Base-by-base conservation (phyloP, 2,329 filamentous ascomycete genomes). In the Penicillium sp. region DNA sequence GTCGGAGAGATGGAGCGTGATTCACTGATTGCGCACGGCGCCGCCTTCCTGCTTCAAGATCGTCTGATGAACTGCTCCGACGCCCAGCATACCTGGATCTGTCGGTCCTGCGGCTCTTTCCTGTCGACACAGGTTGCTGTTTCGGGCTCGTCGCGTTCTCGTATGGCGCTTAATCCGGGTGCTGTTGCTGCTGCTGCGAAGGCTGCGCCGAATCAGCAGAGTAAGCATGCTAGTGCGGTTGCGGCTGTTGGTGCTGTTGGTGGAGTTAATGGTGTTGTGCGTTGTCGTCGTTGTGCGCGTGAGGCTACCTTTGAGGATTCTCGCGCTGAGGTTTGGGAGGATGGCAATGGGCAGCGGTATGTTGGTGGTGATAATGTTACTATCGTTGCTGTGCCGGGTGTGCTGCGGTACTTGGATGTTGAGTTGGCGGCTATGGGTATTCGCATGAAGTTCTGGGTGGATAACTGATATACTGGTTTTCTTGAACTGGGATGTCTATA, bases 1-100 rank as follows among this genome's bases (percentile, higher is more conserved):
- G 92, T 99, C 27, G 93, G 93, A 73, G 93, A 99, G 73, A 99
- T 99, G 93, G 93, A 99, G 75, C 87, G 93, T 59, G 93, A 99
- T 71, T 89, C 92, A 3, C 78, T 99, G 18, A 81, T 99, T 49
- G 93, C 93, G 4, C 93, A 99, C 77, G 93, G 93, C 19, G 93
- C 91, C 2, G 91, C 92, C 3, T 97, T 95, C 76, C 73, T 99
- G 52, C 80, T 99, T 5, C 93, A 99, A 69, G 93, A 99, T 70
- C 87, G 93, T 50, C 78, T 99, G 52, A 85, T 99, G 77, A 97
- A 99, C 76, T 99, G 93, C 74, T 95, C 89, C 44, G 93, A 99
- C 71, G 95, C 95, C 69, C 84, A 86, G 25, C 85, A 86, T 55
- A 86, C 90, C 0, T 95, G 91, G 84, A 84, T 97, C 57, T 99